These are phyloP conservation scores for Pseudopyrenochaeta lycopersici DNA, from an alignment of 2,329 filamentous ascomycete genomes.

Conservation along the genomic window DNA sequence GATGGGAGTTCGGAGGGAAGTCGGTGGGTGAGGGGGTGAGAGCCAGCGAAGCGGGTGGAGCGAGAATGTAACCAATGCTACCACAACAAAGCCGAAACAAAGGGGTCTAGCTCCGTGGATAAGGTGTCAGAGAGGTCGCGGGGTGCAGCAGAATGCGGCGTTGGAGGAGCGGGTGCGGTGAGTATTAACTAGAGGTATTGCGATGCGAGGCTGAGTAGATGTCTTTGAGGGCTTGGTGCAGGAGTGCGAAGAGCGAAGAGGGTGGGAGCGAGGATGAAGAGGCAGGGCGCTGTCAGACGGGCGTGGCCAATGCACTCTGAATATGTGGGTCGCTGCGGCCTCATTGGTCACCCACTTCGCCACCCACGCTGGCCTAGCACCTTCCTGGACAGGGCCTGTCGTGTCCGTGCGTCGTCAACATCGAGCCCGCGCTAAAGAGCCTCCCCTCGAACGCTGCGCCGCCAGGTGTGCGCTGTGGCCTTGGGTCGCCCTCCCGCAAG, in stretches of 20 bases:
- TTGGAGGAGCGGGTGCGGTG: conserved; percentile 14
- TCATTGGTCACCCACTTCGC: conserved; percentile 11
- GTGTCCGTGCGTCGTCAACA: background rate
- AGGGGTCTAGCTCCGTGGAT: conserved; percentile 22
- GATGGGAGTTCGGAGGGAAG: conserved; percentile 23
- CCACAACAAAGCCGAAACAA: conserved; percentile 39
- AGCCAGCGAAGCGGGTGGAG: conserved; percentile 11
- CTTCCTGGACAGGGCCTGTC: conserved; percentile 5
- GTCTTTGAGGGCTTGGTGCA: conserved; percentile 22
- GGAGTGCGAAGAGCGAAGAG: conserved; percentile 23
- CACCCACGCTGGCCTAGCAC: conserved; percentile 10
- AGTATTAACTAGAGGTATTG: conserved; percentile 32
- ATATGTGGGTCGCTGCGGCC: conserved; percentile 4
- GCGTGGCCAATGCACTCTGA: conserved; percentile 6
- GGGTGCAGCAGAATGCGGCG: conserved; percentile 19
- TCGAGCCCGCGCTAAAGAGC: conserved; percentile 4
- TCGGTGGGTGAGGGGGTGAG: conserved; percentile 30
- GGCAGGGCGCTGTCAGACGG: conserved; percentile 16
- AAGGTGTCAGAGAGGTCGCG: conserved; percentile 10
- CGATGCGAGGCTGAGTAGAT: conserved; percentile 34
- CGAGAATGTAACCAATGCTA: conserved; percentile 5
- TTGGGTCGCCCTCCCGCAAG: background rate
- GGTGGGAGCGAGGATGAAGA: conserved; percentile 14
- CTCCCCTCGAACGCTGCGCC: conserved; percentile 7
- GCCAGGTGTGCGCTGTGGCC: conserved; percentile 1